Evolutionary conservation across 108 stramenopile genomes (phyloP).

Genomic region (Asterionellopsis glacialis): DNA sequence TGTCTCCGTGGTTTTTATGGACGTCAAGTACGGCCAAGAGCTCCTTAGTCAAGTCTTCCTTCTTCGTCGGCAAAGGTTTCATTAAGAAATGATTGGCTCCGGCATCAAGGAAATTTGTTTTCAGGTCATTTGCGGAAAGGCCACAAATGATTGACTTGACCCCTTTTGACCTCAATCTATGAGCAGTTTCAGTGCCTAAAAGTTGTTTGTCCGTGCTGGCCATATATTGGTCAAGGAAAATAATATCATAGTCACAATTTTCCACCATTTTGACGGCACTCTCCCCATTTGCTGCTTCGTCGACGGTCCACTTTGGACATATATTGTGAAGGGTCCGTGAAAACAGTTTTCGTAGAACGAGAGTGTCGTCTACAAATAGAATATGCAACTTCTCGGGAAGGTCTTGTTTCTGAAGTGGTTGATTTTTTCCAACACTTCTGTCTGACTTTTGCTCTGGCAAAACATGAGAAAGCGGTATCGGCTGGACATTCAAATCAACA

Average conservation of each 20-base stretch:
- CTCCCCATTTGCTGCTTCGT: constrained; percentile 28
- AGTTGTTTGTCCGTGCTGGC: constrained; percentile 21
- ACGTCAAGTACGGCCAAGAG: not conserved
- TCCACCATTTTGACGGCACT: constrained; percentile 10
- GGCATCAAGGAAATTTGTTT: constrained; percentile 12
- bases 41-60: constrained; percentile 3
- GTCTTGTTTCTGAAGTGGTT: not conserved
- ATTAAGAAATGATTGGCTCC: constrained; percentile 25
- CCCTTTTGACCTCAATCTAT: constrained; percentile 18
- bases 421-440: not conserved
- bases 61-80: constrained; percentile 24
- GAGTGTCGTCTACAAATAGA: constrained; percentile 32
- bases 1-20: not conserved
- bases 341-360: constrained; percentile 23
- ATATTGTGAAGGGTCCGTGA: constrained; percentile 5
- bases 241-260: constrained; percentile 21
- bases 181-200: constrained; percentile 30
- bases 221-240: constrained; percentile 44
- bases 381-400: constrained; percentile 19
- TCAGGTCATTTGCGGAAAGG: constrained; percentile 26
- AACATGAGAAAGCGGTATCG: not conserved
- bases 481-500: not conserved
- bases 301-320: constrained; percentile 11
- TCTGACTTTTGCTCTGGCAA: not conserved
- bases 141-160: constrained; percentile 13